Conservation (phyloP, 1,284 basidiomycete species). For the Heterobasidion parviporum region DNA sequence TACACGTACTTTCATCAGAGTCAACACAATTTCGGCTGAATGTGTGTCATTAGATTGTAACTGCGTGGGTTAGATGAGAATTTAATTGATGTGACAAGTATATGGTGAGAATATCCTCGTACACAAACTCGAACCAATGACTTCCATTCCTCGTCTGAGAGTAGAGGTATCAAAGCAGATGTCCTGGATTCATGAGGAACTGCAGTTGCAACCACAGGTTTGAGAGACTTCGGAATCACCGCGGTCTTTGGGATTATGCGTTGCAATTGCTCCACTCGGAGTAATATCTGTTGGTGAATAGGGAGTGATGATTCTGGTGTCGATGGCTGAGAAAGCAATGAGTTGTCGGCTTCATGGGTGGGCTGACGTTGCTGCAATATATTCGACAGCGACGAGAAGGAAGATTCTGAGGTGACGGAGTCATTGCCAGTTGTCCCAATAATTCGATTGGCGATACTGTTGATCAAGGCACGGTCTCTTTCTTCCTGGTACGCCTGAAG, state of each 20-base stretch:
- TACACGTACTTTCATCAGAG: slow-evolving; percentile 43
- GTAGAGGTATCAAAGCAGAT: slow-evolving; percentile 5
- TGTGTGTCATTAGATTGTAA: slow-evolving; percentile 23
- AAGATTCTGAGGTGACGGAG: not conserved
- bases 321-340: not conserved
- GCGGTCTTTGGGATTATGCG: slow-evolving; percentile 4
- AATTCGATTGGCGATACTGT: slow-evolving; percentile 5
- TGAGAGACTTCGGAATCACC: not conserved
- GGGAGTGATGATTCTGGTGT: not conserved
- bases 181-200: not conserved
- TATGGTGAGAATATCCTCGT: slow-evolving; percentile 5
- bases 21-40: slow-evolving; percentile 26
- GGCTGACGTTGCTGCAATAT: not conserved
- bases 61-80: slow-evolving; percentile 14
- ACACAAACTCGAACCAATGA: slow-evolving; percentile 35
- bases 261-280: not conserved
- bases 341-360: not conserved
- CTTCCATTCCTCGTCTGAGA: slow-evolving; percentile 42
- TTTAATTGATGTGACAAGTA: not conserved
- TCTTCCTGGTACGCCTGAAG: not conserved
- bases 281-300: not conserved
- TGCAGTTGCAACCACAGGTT: not conserved
- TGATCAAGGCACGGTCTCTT: slow-evolving; percentile 4
- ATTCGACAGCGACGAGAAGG: not conserved
- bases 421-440: not conserved